Base-by-base conservation (phyloP, 2,329 filamentous ascomycete species). In the Penicillium fuscoglaucum region DNA sequence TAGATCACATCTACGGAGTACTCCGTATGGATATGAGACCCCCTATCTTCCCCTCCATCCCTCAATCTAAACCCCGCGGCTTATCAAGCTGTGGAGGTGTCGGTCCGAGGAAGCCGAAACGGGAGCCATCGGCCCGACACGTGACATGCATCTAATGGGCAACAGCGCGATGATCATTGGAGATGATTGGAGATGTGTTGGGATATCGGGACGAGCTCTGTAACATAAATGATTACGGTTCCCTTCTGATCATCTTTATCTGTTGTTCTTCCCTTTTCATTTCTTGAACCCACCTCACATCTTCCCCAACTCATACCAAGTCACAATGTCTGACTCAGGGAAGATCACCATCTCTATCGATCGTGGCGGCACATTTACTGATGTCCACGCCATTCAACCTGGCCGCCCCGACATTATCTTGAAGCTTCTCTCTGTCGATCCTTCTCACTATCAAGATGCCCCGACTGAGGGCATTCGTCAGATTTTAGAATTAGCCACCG, bases 381-480 rank as follows among this genome's bases (percentile, higher is more conserved):
- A 77, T 56, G 70, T 75, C 19, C 70, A 73, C 41, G 74, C 73
- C 24, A 71, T 73, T 45, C 71, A 75, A 13, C 73, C 73, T 44
- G 73, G 74, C 46, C 66, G 57, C 28, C 64, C 70, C 12, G 74
- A 76, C 46, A 74, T 77, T 48, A 73, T 77, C 33, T 55, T 77
- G 21, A 77, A 77, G 64, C 63, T 77, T 5, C 68, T 77, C 2
- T 76, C 75, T 9, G 74, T 76, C 10, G 73, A 76, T 57, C 74
- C 75, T 37, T 66, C 68, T 53, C 74, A 77, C 50, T 77, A 76
- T 47, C 67, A 75, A 58, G 75, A 77, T 74, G 75, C 75, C 90
- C 44, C 92, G 90, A 78, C 84, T 86, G 69, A 96, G 92, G 76
- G 92, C 86, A 65, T 92, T 90, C 79, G 87, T 66, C 93, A 93